Base-by-base conservation (phyloP, 352 stramenopile genomes). In the Aphanomyces cochlioides region DNA sequence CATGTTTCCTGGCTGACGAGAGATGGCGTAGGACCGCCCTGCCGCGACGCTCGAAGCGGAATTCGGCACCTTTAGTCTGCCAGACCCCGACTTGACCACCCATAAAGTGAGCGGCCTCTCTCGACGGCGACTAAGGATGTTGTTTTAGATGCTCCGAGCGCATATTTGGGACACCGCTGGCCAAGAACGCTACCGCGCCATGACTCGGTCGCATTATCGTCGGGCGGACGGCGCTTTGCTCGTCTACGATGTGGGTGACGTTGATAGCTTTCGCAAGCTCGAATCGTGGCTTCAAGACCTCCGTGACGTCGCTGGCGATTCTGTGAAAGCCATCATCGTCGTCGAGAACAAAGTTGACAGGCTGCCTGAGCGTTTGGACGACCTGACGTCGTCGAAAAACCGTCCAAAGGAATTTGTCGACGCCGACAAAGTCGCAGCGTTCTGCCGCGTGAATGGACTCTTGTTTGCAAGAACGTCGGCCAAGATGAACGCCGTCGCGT, bases 321-420 rank as follows among this genome's bases (percentile, higher is more conserved):
- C 90, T 12, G 91, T 98, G 57, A 83, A 87, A 48, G 77, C 77
- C 13, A 90, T 96, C 64, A 87, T 89, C 73, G 92, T 98, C 37
- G 75, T 93, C 3, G 92, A 96, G 65, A 98, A 97, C 84, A 98
- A 97, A 75, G 81, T 85, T 38, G 92, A 98, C 74, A 80, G 84
- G 68, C 68, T 90, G 7, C 74, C 73, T 2, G 79, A 78, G 15
- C 28, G 2, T 28, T 28, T 28, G 28, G 65, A 48, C 7, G 40
- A 28, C 5, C 21, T 21, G 19, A 74, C 10, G 5, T 38, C n/a
- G 12, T 7, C 21, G 8, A 56, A 10, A 7, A 40, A 39, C 21
- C 75, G 77, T 36, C 74, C 70, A n/a, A 74, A 43, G 19, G 21
- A 73, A n/a, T 87, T 81, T 41, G 85, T 89, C 3, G 75, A 90